Evolutionary conservation across 2,329 filamentous ascomycete genomes (phyloP), one percentile per base, ranked within the genome.

Genomic region (Endothia cerciana): DNA sequence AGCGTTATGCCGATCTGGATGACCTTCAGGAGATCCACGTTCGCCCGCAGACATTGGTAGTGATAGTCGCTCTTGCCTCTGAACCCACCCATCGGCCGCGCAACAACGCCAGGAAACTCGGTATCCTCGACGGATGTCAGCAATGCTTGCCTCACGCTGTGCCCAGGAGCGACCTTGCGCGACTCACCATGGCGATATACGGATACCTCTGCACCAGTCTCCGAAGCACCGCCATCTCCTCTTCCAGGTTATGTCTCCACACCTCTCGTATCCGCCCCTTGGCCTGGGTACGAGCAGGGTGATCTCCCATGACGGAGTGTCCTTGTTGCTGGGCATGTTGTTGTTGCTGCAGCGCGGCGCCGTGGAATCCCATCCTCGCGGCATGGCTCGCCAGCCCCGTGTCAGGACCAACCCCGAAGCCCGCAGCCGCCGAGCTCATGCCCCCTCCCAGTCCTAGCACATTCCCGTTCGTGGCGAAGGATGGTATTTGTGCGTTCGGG

Each of bases 31-130:
- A 99, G 88, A 76, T 99, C 95, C 74, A 99, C 95, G 76, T 99
- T 99, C 73, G 93, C 96, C 68, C 95, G 91, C 57, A 99, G 85
- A 68, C 94, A 98, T 82, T 99, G 95, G 80, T 99, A 99, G 77
- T 99, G 95, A 76, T 99, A 99, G 73, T 97, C 94, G 70, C 93
- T 95, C 81, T 97, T 98, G 66, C 92, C 95, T 67, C 91, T 88
- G 77, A 99, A 99, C 64, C 91, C 89, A 59, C 95, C 95, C 85
- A 99, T 98, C 1, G 95, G 95, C 71, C 95, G 88, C 33, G 94
- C 93, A 62, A 99, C 94, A 62, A 99, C 93, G 65, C 95, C 95
- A n/a, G 95, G 95, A 73, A 99, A 99, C 76, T 98, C 94, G 30
- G 95, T 97, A 76, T 99, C 95, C 94, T 97, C 75, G 61, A 65